Evolutionary conservation across 2,329 filamentous ascomycete species (phyloP), one percentile per base, ranked within the genome.

Genomic region (Paramyrothecium sp.): DNA sequence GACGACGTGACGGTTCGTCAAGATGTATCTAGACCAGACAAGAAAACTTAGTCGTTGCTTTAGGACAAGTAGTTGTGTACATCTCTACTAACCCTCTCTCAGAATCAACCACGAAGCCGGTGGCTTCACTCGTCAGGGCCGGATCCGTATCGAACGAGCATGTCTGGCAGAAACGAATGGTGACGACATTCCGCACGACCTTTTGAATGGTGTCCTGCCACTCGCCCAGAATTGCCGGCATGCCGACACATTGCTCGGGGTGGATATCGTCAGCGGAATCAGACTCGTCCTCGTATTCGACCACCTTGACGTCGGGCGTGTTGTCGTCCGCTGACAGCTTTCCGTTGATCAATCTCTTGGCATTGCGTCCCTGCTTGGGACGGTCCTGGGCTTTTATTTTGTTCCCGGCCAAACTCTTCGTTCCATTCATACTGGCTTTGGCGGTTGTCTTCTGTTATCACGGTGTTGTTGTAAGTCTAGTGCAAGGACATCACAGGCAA

Each of bases 161-260:
- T 0, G 95, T 97, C 81, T 97, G 92, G 73, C 94, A 98, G 78
- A 99, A 99, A 64, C 96, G 90, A 68, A 99, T 98, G n/a, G 94
- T 97, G 53, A 99, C 95, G 19, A 98, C 95, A 65, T 93, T 97
- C 71, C 89, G 88, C 55, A 99, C 93, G 3, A 99, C 95, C 60
- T 87, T 89, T 74, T 97, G 93, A 59, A 98, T 96, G 1, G 93
- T 97, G 53, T 88, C 90, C 75, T 98, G 94, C 95, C 95, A 99
- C 77, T 96, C 93, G 41, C 73, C 73, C 52, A 74, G 61, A 64
- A 71, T 76, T 26, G 63, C 69, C n/a, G 74, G 74, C 4, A 72
- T 75, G 58, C 69, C 74, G 51, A 73, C 66, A 55, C 70, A 74
- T 64, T 73, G 67, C 30, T 61, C 63, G 10, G 58, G 70, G 58